Conservation (phyloP, 1,139 yeast species). For the Geotrichum reessii region DNA sequence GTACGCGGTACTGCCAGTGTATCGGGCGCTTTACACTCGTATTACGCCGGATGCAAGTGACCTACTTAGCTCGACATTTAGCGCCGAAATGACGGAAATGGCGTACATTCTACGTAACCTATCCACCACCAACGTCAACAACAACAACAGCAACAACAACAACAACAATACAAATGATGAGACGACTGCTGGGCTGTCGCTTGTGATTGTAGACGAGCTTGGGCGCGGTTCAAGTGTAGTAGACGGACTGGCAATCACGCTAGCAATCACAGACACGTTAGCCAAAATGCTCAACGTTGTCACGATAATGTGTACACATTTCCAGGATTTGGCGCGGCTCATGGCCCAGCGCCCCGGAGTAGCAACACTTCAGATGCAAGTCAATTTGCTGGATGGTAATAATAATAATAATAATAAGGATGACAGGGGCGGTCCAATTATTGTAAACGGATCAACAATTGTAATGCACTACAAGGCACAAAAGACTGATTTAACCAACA, state of each 20-base stretch:
- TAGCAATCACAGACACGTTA: conserved; percentile 15
- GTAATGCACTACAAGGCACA: conserved; percentile 18
- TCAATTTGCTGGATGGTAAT: conserved; percentile 4
- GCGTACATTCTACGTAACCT: conserved; percentile 40
- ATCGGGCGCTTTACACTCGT: conserved; percentile 42
- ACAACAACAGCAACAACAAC: not conserved
- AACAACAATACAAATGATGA: not conserved
- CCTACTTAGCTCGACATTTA: conserved; percentile 44
- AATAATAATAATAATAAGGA: not conserved
- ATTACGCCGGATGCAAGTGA: conserved; percentile 43
- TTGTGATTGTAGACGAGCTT: conserved; percentile 47
- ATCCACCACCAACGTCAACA: conserved; percentile 23
- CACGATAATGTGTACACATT: conserved; percentile 18
- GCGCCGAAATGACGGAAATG: conserved; percentile 47
- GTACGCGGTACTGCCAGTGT: conserved; percentile 39
- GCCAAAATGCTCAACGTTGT: not conserved
- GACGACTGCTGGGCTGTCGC: conserved; percentile 28
- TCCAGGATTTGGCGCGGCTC: conserved; percentile 14
- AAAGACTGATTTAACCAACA: not conserved
- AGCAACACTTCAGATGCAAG: conserved; percentile 13
- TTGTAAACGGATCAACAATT: not conserved
- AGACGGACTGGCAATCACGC: conserved; percentile 15
- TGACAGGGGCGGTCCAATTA: not conserved
- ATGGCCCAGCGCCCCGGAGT: conserved; percentile 18
- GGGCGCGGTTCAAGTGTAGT: conserved; percentile 41